These are phyloP conservation scores for Auricularia sp. DNA, from an alignment of 768 basidiomycete genomes.

Conservation along the genomic window DNA sequence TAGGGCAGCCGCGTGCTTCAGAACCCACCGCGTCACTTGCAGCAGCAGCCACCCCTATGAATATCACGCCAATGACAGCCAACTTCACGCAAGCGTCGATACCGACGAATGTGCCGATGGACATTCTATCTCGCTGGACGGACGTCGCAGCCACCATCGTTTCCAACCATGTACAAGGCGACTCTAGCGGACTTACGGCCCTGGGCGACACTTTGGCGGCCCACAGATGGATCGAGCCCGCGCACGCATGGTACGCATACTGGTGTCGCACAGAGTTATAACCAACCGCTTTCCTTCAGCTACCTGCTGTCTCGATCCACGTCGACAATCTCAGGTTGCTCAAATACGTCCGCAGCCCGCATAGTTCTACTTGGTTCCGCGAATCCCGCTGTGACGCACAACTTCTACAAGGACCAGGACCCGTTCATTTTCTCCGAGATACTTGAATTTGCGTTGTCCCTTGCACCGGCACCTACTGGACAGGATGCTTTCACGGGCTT, in stretches of 20 bases:
- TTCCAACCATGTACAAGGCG: slow-evolving; percentile 60
- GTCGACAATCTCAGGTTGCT: slow-evolving; percentile 51
- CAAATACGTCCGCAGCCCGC: slow-evolving; percentile 57
- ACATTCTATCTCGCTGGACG: slow-evolving; percentile 68
- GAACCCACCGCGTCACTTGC: slow-evolving; percentile 29
- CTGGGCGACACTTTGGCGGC: slow-evolving; percentile 75
- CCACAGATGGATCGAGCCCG: slow-evolving; percentile 71
- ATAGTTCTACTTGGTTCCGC: slow-evolving; percentile 66
- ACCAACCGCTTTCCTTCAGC: slow-evolving; percentile 28
- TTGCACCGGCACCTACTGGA: slow-evolving; percentile 64
- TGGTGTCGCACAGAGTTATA: background rate
- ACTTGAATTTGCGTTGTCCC: slow-evolving; percentile 78
- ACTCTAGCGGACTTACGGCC: slow-evolving; percentile 65
- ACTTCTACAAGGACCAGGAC: slow-evolving; percentile 58
- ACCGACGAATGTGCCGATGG: slow-evolving; percentile 42
- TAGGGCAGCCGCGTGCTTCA: slow-evolving; percentile 25
- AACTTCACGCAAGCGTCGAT: slow-evolving; percentile 42
- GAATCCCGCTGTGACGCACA: slow-evolving; percentile 40
- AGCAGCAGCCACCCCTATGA: slow-evolving; percentile 22
- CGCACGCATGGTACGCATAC: slow-evolving; percentile 75
- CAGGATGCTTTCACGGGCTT: slow-evolving; percentile 79
- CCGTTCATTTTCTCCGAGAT: slow-evolving; percentile 81
- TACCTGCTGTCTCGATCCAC: slow-evolving; percentile 83
- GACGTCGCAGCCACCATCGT: slow-evolving; percentile 80
- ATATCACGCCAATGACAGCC: slow-evolving; percentile 52